Conservation (phyloP, 192 early-diverging fungal genomes). For the Gaertneriomyces sp. region DNA sequence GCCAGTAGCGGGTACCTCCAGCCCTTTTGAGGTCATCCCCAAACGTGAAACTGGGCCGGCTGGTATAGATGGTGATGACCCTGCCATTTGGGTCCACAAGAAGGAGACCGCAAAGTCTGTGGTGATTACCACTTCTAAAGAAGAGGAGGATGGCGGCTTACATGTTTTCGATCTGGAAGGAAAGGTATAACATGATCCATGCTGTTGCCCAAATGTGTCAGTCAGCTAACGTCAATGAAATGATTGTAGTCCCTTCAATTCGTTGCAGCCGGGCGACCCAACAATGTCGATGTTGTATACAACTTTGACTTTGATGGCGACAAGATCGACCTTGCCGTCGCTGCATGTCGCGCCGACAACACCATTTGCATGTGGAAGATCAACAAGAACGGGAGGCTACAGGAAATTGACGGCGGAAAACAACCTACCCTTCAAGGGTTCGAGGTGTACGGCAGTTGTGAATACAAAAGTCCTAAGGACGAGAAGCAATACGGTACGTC, state of each 20-base stretch:
- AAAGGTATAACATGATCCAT: conserved; percentile 4
- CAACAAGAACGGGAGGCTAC: conserved; percentile 4
- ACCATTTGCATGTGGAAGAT: conserved; percentile 23
- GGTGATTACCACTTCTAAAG: conserved; percentile 15
- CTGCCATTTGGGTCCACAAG: conserved; percentile 14
- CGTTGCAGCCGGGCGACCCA: conserved; percentile 7
- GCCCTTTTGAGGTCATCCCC: not conserved
- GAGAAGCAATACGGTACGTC: conserved; percentile 18
- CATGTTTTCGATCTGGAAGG: conserved; percentile 25
- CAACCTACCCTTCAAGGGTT: conserved; percentile 10
- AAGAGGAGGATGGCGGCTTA: conserved; percentile 11
- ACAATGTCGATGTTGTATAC: conserved; percentile 25
- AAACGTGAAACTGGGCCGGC: conserved; percentile 17
- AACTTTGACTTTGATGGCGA: conserved; percentile 17
- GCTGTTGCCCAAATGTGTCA: not conserved
- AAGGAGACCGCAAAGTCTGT: conserved; percentile 7
- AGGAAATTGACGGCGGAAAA: conserved; percentile 8
- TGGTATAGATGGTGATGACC: conserved; percentile 20
- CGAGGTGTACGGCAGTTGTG: conserved; percentile 23
- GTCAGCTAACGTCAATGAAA: not conserved
- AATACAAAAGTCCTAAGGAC: conserved; percentile 14
- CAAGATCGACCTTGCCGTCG: conserved; percentile 23
- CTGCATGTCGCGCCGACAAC: conserved; percentile 19
- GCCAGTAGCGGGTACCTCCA: conserved; percentile 2
- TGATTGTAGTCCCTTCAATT: conserved; percentile 8